A percentile compares a stretch with the other conserved stretches of the same genome.
phyloP scores from a whole-genome alignment of 2,329 filamentous ascomycete species.

The Exophiala aquamarina region DNA sequence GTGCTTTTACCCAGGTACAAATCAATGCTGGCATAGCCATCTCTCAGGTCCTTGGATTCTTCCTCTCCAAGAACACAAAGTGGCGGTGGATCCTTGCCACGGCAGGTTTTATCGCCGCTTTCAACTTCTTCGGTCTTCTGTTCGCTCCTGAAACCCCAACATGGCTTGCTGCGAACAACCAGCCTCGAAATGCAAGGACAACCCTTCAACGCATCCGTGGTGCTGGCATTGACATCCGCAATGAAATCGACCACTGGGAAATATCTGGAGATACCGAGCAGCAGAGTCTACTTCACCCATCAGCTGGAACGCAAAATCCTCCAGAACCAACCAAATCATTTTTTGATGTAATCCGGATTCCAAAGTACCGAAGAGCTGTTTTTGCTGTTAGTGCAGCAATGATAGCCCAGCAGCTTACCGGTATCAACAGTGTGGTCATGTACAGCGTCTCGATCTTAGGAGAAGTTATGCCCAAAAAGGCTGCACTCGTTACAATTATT shows the following conservation, averaged over 20 bases:
- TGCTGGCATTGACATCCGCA: constrained; percentile 65
- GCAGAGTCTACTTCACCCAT: constrained; percentile 35
- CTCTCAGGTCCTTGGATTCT: constrained; percentile 82
- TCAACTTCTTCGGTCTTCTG: constrained; percentile 68
- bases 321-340: constrained; percentile 54
- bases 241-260: constrained; percentile 68
- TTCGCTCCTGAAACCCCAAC: constrained; percentile 81
- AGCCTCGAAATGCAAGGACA: constrained; percentile 61
- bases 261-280: constrained; percentile 24
- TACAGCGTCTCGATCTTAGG: constrained; percentile 90
- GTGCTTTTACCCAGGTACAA: constrained; percentile 84
- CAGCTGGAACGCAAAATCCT: constrained; percentile 59
- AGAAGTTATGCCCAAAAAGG: constrained; percentile 76
- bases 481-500: constrained; percentile 78
- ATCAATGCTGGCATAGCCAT: constrained; percentile 87
- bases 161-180: constrained; percentile 72
- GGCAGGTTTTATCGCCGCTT: constrained; percentile 66
- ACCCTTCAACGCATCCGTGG: constrained; percentile 77
- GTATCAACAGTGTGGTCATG: constrained; percentile 94
- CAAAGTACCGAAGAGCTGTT: constrained; percentile 70
- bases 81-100: constrained; percentile 83
- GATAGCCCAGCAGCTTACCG: constrained; percentile 88
- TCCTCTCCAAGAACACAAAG: constrained; percentile 72
- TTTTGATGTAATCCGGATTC: constrained; percentile 60
- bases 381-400: constrained; percentile 83